phyloP scores from a whole-genome alignment of 305 asterid genomes.

The Plantago coronopus region DNA sequence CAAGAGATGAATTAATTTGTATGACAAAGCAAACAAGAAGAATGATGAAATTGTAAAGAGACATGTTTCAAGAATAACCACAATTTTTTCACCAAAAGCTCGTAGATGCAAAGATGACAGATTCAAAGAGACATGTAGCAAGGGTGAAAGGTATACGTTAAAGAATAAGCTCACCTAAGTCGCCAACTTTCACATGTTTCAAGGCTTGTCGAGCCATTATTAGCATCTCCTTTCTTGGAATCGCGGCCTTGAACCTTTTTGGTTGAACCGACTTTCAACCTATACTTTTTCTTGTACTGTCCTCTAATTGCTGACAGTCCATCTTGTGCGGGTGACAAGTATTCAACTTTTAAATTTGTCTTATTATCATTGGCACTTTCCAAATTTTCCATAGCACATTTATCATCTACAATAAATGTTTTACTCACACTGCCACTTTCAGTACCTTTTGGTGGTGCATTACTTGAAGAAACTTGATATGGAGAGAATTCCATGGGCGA shows the following conservation, averaged over 20 bases:
- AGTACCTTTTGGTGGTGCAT: slow-evolving; percentile 30
- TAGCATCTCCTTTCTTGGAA: slow-evolving; percentile 35
- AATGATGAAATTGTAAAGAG: slow-evolving; percentile 22
- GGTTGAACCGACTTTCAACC: slow-evolving; percentile 50
- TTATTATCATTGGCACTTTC: slow-evolving; percentile 32
- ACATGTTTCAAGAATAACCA: neutral
- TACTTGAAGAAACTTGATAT: slow-evolving; percentile 36
- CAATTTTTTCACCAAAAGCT: neutral
- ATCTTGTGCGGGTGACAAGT: slow-evolving; percentile 43
- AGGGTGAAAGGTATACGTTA: neutral
- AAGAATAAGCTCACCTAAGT: slow-evolving; percentile 48
- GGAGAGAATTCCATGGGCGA: slow-evolving; percentile 98
- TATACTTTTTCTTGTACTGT: slow-evolving; percentile 77
- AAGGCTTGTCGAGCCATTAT: slow-evolving; percentile 32
- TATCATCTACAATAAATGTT: slow-evolving; percentile 25
- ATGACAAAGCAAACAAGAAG: slow-evolving; percentile 17
- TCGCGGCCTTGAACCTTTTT: slow-evolving; percentile 27
- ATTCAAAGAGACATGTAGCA: neutral
- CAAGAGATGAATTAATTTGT: slow-evolving; percentile 19
- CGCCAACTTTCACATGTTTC: slow-evolving; percentile 80
- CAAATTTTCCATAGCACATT: slow-evolving; percentile 23
- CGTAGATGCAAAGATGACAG: neutral
- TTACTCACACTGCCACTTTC: slow-evolving; percentile 32
- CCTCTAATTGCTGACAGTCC: slow-evolving; percentile 57
- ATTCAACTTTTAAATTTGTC: slow-evolving; percentile 30